Percentiles rank a stretch among this genome's conserved stretches.
Conservation (phyloP, 2,329 filamentous ascomycete genomes). For the Phaeomoniella chlamydospora region DNA sequence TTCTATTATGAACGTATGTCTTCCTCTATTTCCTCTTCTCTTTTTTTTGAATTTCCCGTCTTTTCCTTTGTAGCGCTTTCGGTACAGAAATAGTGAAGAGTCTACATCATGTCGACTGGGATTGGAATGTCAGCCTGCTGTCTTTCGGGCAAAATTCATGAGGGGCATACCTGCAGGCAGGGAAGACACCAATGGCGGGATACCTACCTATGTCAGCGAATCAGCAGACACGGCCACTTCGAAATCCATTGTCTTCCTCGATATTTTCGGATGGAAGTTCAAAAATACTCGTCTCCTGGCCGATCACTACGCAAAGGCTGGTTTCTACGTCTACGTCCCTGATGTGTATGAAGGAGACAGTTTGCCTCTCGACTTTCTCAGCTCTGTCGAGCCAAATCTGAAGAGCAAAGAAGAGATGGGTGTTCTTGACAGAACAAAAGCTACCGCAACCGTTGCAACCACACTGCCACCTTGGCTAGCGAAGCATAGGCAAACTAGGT, state of each 20-base stretch:
- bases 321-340: slow-evolving; percentile 22
- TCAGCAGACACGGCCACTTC: slow-evolving; percentile 19
- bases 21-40: no score
- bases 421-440: slow-evolving; percentile 21
- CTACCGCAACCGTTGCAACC: slow-evolving; percentile 19
- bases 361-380: slow-evolving; percentile 13
- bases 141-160: slow-evolving; percentile 23
- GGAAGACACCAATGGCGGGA: slow-evolving; percentile 16
- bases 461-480: slow-evolving; percentile 18
- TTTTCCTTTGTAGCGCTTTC: no score
- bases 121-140: slow-evolving; percentile 6
- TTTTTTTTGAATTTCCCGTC: no score
- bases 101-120: no score
- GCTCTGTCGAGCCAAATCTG: slow-evolving; percentile 21
- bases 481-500: slow-evolving; percentile 16
- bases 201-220: slow-evolving; percentile 23
- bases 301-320: slow-evolving; percentile 30
- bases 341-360: slow-evolving; percentile 19
- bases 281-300: slow-evolving; percentile 30
- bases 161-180: slow-evolving; percentile 21
- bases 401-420: slow-evolving; percentile 20
- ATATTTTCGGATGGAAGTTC: slow-evolving; percentile 30
- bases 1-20: no score
- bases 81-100: no score
- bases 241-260: slow-evolving; percentile 22